A percentile compares a stretch with the other conserved stretches of the same genome.
These are phyloP conservation scores for Russula lepida DNA, from an alignment of 768 basidiomycete species.

Conservation along the genomic window DNA sequence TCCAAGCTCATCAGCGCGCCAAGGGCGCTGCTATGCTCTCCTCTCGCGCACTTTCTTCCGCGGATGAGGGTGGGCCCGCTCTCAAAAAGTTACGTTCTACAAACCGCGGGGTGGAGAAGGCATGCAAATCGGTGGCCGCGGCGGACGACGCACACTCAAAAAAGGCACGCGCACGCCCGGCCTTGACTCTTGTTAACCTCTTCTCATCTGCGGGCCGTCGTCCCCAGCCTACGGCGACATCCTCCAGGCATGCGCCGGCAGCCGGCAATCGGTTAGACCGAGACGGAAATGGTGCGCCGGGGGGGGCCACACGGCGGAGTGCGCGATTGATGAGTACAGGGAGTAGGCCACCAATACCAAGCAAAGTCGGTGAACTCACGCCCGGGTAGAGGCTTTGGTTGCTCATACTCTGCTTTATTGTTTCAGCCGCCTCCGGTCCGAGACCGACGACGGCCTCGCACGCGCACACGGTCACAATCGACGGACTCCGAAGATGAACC, in stretches of 20 bases:
- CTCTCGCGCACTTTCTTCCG: constrained; percentile 67
- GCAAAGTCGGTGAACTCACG: constrained; percentile 42
- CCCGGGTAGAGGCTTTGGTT: not conserved
- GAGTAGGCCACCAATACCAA: constrained; percentile 39
- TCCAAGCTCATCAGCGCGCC: constrained; percentile 37
- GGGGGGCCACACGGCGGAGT: constrained; percentile 56
- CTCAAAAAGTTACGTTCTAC: constrained; percentile 68
- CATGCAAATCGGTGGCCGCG: constrained; percentile 45
- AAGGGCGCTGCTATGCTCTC: constrained; percentile 27
- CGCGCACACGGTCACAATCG: constrained; percentile 50
- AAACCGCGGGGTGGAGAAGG: constrained; percentile 38
- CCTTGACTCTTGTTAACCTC: constrained; percentile 78
- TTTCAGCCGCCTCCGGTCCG: constrained; percentile 35
- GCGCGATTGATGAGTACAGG: constrained; percentile 57
- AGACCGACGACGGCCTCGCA: constrained; percentile 51
- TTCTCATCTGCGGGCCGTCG: constrained; percentile 69
- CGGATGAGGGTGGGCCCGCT: constrained; percentile 73
- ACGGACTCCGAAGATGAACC: constrained; percentile 65
- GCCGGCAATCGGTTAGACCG: constrained; percentile 39
- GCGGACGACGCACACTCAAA: constrained; percentile 59
- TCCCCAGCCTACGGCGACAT: constrained; percentile 59
- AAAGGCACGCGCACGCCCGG: constrained; percentile 89
- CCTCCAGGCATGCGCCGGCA: constrained; percentile 45
- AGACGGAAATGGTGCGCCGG: constrained; percentile 36
- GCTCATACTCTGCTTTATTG: not conserved